Conservation (phyloP, 2,329 filamentous ascomycete genomes). For the Colletotrichum sp. region DNA sequence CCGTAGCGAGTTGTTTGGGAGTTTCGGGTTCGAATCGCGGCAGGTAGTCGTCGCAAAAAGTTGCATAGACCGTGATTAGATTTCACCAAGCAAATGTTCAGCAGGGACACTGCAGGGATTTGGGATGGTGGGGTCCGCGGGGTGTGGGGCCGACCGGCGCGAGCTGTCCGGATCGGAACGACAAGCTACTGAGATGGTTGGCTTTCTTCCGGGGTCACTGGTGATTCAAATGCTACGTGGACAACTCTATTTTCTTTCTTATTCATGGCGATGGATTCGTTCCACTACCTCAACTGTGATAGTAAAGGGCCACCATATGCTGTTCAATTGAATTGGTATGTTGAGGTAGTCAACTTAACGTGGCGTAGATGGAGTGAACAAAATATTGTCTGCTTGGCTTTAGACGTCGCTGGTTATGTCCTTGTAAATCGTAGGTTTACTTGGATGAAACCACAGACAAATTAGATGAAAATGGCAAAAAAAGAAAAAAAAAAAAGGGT, state of each 20-base stretch:
- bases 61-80: not conserved
- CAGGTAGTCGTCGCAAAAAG: constrained; percentile 13
- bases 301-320: not conserved
- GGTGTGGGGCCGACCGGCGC: constrained; percentile 16
- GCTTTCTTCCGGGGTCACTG: not conserved
- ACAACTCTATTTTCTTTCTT: not conserved
- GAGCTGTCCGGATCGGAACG: constrained; percentile 16
- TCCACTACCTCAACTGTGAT: not conserved
- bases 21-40: not conserved
- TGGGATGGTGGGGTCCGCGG: constrained; percentile 16
- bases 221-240: not conserved
- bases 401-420: not conserved
- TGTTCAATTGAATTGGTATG: not conserved
- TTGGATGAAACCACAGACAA: not conserved
- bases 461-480: not conserved
- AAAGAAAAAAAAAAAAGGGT: not conserved
- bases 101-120: constrained; percentile 7
- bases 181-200: not conserved
- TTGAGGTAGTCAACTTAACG: not conserved
- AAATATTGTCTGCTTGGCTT: not conserved
- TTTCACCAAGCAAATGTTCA: constrained; percentile 2
- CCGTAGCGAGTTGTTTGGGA: not conserved
- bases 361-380: not conserved
- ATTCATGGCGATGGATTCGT: not conserved
- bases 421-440: not conserved